Evolutionary conservation across 495 filamentous ascomycete species (phyloP).

Genomic region (Podospora pseudopauciseta): DNA sequence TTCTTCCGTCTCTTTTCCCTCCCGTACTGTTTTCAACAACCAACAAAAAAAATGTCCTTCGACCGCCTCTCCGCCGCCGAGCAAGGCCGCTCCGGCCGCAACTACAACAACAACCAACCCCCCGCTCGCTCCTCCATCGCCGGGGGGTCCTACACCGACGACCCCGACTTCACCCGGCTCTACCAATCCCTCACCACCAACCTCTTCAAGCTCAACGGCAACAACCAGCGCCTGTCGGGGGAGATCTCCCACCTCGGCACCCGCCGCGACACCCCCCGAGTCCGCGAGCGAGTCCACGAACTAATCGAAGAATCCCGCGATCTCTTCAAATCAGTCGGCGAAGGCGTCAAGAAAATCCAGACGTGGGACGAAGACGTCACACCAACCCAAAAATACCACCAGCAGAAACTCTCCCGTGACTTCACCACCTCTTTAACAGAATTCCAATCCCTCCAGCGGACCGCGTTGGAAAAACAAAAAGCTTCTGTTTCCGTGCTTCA

Average conservation of each 20-base stretch:
- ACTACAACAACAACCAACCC: conserved; percentile 1
- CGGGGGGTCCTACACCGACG: conserved; percentile 72
- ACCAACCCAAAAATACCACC: conserved; percentile 85
- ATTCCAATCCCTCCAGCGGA: conserved; percentile 86
- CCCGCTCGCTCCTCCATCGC: conserved; percentile 8
- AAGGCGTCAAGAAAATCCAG: conserved; percentile 87
- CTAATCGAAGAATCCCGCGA: conserved; percentile 78
- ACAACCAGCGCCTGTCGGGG: conserved; percentile 73
- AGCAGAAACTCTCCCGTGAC: conserved; percentile 88
- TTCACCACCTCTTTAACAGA: conserved; percentile 82
- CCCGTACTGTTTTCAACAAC: not conserved
- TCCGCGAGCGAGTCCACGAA: conserved; percentile 83
- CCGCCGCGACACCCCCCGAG: conserved; percentile 81
- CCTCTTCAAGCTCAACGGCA: conserved; percentile 81
- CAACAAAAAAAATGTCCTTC: conserved; percentile 68
- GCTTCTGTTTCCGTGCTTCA: conserved; percentile 78
- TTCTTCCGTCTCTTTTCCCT: not conserved
- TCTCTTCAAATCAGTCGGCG: conserved; percentile 88
- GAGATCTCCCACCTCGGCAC: conserved; percentile 85
- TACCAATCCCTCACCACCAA: conserved; percentile 78
- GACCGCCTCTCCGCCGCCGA: conserved; percentile 80
- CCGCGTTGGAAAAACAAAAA: conserved; percentile 87
- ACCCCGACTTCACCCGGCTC: conserved; percentile 84
- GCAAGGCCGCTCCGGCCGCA: conserved; percentile 47
- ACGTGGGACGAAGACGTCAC: conserved; percentile 82